Conservation (phyloP, 441 rosid species). For the Bruguiera hainesii region DNA sequence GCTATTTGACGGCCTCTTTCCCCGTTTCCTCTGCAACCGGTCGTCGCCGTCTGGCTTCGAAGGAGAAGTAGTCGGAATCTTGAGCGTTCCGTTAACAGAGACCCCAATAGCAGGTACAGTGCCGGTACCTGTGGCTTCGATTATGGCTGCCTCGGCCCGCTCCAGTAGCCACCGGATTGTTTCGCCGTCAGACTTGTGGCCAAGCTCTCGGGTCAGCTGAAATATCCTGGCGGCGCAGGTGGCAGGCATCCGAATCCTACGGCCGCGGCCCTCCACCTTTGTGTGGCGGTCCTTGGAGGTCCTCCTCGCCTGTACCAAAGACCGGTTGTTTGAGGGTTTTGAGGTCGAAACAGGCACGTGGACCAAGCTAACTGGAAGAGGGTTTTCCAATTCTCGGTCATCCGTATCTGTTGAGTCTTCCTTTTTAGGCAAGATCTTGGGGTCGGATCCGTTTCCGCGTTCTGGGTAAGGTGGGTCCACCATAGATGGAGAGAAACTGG, state of each 20-base stretch:
- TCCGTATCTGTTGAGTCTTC: conserved; percentile 37
- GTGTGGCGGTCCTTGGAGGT: conserved; percentile 65
- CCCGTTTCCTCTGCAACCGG: conserved; percentile 31
- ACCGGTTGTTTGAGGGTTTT: conserved; percentile 9
- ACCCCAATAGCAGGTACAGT: conserved; percentile 75
- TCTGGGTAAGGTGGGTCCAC: conserved; percentile 10
- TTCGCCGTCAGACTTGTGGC: conserved; percentile 71
- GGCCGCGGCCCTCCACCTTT: conserved; percentile 75
- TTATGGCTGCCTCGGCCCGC: conserved; percentile 59
- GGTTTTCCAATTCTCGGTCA: conserved; percentile 9
- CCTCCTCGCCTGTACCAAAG: conserved; percentile 31
- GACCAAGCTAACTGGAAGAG: conserved; percentile 22
- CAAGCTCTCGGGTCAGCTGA: conserved; percentile 62
- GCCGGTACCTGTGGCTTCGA: conserved; percentile 69
- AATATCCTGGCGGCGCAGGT: conserved; percentile 65
- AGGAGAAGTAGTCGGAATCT: conserved; percentile 50
- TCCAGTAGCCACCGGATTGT: conserved; percentile 64
- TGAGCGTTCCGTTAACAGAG: conserved; percentile 60
- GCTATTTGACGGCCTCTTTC: conserved; percentile 46
- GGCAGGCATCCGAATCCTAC: conserved; percentile 63
- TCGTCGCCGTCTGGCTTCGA: conserved; percentile 30
- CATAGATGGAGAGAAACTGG: conserved; percentile 23
- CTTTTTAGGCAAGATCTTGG: conserved; percentile 35
- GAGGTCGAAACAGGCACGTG: conserved; percentile 17
- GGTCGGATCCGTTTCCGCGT: not conserved